Evolutionary conservation across 1,284 basidiomycete species (phyloP).

Genomic region (Trametes polyzona): DNA sequence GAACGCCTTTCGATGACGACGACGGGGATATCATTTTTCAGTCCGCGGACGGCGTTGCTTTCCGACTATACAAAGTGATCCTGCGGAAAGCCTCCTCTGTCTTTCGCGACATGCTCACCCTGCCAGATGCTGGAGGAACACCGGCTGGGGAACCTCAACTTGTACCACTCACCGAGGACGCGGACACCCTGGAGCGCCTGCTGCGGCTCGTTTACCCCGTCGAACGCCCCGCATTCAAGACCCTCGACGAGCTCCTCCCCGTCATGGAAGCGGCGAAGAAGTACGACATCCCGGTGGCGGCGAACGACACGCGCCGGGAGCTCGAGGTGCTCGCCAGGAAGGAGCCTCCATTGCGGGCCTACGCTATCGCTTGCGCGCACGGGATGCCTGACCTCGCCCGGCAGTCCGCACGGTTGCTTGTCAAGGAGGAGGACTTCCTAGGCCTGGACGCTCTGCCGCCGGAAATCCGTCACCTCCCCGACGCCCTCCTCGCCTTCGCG

Average conservation of each 20-base stretch:
- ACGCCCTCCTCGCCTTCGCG: not conserved
- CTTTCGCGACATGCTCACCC: constrained; percentile 23
- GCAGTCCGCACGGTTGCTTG: not conserved
- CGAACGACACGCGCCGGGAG: constrained; percentile 48
- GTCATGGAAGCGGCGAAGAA: constrained; percentile 61
- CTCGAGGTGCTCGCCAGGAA: constrained; percentile 42
- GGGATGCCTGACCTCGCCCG: constrained; percentile 11
- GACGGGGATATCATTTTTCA: constrained; percentile 23
- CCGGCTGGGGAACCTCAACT: not conserved
- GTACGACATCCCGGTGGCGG: constrained; percentile 58
- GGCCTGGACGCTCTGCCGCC: not conserved
- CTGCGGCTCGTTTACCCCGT: constrained; percentile 12
- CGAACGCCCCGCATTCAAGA: constrained; percentile 1
- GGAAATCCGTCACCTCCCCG: not conserved
- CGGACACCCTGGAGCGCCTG: constrained; percentile 1
- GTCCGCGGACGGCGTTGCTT: constrained; percentile 20
- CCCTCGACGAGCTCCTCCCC: constrained; percentile 53
- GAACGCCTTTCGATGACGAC: constrained; percentile 10
- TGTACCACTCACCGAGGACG: constrained; percentile 10
- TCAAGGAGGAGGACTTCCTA: not conserved
- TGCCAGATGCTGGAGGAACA: not conserved
- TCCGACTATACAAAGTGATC: constrained; percentile 19
- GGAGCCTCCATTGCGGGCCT: not conserved
- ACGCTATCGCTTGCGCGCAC: constrained; percentile 15
- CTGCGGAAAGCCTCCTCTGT: constrained; percentile 22